These are phyloP conservation scores for Coccomyxa subellipsoidea DNA, from an alignment of 163 green algal genomes.

Conservation along the genomic window DNA sequence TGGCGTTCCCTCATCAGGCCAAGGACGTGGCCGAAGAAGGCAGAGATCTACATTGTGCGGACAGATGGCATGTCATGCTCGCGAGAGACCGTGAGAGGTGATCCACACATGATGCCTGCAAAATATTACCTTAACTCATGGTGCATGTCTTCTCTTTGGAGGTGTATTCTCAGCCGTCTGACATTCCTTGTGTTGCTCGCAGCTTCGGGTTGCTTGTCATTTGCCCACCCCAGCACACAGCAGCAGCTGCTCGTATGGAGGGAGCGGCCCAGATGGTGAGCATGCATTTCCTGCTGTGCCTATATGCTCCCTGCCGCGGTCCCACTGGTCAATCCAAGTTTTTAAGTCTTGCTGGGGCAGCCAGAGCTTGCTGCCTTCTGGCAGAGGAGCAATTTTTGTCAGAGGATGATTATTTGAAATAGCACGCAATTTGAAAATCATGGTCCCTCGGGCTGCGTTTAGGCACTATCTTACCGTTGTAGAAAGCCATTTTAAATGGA, in stretches of 20 bases:
- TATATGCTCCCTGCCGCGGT: neutral
- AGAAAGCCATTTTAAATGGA: no score
- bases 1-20: neutral
- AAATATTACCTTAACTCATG: no score
- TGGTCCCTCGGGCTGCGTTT: no score
- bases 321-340: neutral
- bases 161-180: no score
- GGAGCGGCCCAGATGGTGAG: conserved; percentile 65
- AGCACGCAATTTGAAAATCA: no score
- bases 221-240: conserved; percentile 81
- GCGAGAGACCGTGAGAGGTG: conserved; percentile 79
- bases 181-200: conserved; percentile 9
- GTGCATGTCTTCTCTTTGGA: no score
- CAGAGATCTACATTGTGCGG: conserved; percentile 79
- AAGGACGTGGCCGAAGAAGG: conserved; percentile 41
- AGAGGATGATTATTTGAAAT: neutral
- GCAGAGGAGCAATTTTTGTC: no score
- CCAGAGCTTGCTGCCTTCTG: no score
- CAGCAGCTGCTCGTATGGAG: conserved; percentile 92
- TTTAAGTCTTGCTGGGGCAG: no score
- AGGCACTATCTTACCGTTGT: no score
- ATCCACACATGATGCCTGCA: no score
- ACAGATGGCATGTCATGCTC: conserved; percentile 85
- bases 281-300: neutral
- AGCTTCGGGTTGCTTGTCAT: conserved; percentile 77